A percentile compares a stretch with the other conserved stretches of the same genome.
phyloP scores from a whole-genome alignment of 2,329 filamentous ascomycete species.

The Talaromyces sp. region DNA sequence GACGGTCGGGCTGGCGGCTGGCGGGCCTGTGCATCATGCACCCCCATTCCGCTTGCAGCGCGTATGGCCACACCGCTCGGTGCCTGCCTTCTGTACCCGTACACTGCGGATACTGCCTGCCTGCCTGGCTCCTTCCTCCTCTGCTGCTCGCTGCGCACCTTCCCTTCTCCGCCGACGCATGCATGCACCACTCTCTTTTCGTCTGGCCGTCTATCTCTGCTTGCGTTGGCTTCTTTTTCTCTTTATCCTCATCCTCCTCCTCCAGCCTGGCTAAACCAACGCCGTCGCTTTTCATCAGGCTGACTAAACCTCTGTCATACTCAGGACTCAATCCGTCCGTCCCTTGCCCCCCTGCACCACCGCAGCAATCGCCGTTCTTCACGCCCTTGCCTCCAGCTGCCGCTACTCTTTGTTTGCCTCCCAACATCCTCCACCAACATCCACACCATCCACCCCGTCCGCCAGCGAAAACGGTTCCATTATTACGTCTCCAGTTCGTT shows the following conservation, averaged over 20 bases:
- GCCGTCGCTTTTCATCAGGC: neutral
- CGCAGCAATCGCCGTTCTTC: slow-evolving; percentile 7
- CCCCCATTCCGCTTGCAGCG: slow-evolving; percentile 11
- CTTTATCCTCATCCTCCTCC: neutral
- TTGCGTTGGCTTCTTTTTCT: neutral
- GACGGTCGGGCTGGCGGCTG: neutral
- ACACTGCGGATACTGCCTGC: no score
- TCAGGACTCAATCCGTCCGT: slow-evolving; percentile 1
- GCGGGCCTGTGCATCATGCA: neutral
- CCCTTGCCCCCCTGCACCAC: slow-evolving; percentile 2
- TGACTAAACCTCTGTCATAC: neutral
- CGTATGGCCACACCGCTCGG: neutral
- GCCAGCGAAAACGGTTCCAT: slow-evolving; percentile 6
- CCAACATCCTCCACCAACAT: neutral
- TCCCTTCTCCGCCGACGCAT: neutral
- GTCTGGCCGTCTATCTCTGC: neutral
- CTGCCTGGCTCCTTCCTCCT: neutral
- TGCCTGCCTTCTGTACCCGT: neutral
- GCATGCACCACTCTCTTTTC: neutral
- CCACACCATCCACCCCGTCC: neutral
- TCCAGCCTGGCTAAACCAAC: neutral
- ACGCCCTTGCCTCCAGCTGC: slow-evolving; percentile 9
- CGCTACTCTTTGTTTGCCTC: slow-evolving; percentile 7
- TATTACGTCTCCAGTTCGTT: slow-evolving; percentile 15
- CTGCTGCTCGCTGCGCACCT: neutral